These are phyloP conservation scores for Penicillium flavigenum DNA, from an alignment of 495 filamentous ascomycete species.

Conservation along the genomic window DNA sequence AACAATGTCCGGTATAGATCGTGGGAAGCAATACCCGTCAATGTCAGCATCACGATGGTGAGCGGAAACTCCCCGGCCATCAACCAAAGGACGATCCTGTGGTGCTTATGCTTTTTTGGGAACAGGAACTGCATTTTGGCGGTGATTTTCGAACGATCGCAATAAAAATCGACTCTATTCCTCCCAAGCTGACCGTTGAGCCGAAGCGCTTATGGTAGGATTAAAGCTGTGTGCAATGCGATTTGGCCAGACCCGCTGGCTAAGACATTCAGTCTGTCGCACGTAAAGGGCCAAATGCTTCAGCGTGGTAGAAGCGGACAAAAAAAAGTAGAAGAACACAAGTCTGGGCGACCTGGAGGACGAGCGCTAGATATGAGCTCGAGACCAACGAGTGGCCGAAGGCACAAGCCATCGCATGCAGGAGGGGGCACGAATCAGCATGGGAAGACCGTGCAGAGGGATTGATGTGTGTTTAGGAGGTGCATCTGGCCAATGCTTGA, in stretches of 20 bases:
- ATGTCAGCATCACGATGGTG: constrained; percentile 67
- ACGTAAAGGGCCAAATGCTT: constrained; percentile 24
- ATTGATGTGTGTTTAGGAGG: constrained; percentile 31
- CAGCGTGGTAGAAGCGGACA: constrained; percentile 3
- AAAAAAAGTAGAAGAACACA: constrained; percentile 16
- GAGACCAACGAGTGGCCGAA: constrained; percentile 18
- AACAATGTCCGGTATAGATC: constrained; percentile 74
- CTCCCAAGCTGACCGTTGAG: constrained; percentile 8
- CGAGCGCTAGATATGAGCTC: constrained; percentile 33
- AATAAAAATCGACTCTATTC: constrained; percentile 2
- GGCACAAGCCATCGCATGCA: constrained; percentile 21
- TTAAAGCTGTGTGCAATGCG: constrained; percentile 20
- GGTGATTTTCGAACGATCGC: constrained; percentile 3
- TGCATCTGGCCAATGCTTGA: constrained; percentile 47
- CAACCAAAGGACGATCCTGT: constrained; percentile 61
- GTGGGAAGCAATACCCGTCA: constrained; percentile 80
- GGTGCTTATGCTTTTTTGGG: constrained; percentile 62
- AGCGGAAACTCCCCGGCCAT: constrained; percentile 69
- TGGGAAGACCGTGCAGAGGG: constrained; percentile 17
- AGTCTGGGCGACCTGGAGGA: constrained; percentile 26
- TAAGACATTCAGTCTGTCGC: constrained; percentile 34
- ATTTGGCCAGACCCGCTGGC: constrained; percentile 46
- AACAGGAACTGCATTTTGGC: constrained; percentile 38
- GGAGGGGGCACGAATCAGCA: constrained; percentile 40
- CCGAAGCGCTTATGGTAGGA: constrained; percentile 4